phyloP scores from a whole-genome alignment of 2,329 filamentous ascomycete species.

The Sarocladiaceae sp. region DNA sequence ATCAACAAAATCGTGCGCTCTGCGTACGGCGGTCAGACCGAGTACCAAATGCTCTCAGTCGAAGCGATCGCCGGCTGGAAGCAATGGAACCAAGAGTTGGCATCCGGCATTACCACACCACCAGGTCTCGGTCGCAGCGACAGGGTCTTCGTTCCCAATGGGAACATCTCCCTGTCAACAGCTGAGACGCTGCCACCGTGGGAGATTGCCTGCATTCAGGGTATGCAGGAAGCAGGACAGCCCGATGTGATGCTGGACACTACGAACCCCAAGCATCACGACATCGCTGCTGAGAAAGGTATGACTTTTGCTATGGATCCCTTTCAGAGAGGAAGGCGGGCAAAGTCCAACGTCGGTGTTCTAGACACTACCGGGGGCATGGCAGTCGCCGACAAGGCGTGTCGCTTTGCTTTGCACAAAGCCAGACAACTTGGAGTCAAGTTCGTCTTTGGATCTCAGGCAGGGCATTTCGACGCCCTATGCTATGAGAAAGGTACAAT shows the following conservation, averaged over 20 bases:
- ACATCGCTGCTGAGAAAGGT: slow-evolving; percentile 21
- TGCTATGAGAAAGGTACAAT: slow-evolving; percentile 14
- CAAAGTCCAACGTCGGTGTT: slow-evolving; percentile 26
- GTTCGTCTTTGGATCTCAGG: slow-evolving; percentile 28
- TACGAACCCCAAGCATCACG: slow-evolving; percentile 19
- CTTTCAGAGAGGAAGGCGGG: slow-evolving; percentile 19
- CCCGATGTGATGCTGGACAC: slow-evolving; percentile 28
- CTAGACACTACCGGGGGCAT: slow-evolving; percentile 41
- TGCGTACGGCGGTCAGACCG: slow-evolving; percentile 33
- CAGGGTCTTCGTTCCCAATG: slow-evolving; percentile 31
- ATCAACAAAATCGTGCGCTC: slow-evolving; percentile 32
- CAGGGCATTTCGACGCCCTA: slow-evolving; percentile 23
- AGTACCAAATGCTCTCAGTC: slow-evolving; percentile 38
- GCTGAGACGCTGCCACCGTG: slow-evolving; percentile 21
- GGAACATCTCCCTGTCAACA: slow-evolving; percentile 24
- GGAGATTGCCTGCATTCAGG: slow-evolving; percentile 28
- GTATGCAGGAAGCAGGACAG: slow-evolving; percentile 28
- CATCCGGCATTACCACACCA: slow-evolving; percentile 22
- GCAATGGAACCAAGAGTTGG: slow-evolving; percentile 37
- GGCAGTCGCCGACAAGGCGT: slow-evolving; percentile 38
- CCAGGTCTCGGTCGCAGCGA: slow-evolving; percentile 29
- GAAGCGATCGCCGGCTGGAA: slow-evolving; percentile 37
- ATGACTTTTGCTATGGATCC: slow-evolving; percentile 28
- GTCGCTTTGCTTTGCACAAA: slow-evolving; percentile 36
- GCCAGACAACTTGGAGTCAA: slow-evolving; percentile 32